Evolutionary conservation across 2,329 filamentous ascomycete genomes (phyloP).

Genomic region (Ciborinia camelliae): DNA sequence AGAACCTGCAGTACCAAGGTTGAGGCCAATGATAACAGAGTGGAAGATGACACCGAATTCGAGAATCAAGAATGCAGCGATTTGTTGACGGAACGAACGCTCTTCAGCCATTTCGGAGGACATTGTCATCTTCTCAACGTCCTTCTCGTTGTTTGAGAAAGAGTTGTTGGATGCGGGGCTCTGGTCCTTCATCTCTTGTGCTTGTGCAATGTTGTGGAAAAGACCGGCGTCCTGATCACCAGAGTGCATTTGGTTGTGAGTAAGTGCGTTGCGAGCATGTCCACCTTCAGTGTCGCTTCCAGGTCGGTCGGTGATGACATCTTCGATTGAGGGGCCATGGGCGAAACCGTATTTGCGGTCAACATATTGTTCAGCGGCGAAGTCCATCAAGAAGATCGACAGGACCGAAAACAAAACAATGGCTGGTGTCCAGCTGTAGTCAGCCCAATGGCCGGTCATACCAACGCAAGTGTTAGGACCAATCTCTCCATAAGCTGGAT

Average conservation of each 20-base stretch:
- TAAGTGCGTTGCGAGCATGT: conserved; percentile 18
- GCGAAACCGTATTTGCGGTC: conserved; percentile 33
- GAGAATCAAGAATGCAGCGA: conserved; percentile 45
- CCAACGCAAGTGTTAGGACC: conserved; percentile 50
- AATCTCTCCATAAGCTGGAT: conserved; percentile 45
- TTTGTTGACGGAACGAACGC: conserved; percentile 42
- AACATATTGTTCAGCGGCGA: conserved; percentile 54
- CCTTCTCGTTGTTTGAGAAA: conserved; percentile 29
- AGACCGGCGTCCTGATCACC: conserved; percentile 40
- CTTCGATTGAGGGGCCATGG: conserved; percentile 30
- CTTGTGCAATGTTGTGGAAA: conserved; percentile 26
- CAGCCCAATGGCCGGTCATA: conserved; percentile 47
- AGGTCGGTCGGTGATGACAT: conserved; percentile 29
- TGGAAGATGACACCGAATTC: conserved; percentile 56
- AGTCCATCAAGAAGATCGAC: conserved; percentile 53
- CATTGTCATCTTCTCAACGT: conserved; percentile 22
- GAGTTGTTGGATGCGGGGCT: conserved; percentile 4
- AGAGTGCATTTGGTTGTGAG: conserved; percentile 43
- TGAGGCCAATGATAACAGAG: conserved; percentile 61
- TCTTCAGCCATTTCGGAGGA: conserved; percentile 29
- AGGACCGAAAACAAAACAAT: conserved; percentile 57
- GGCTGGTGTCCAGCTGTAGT: conserved; percentile 34
- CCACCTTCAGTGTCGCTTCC: conserved; percentile 14
- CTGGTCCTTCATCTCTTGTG: conserved; percentile 24
- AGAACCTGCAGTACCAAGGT: conserved; percentile 54